Evolutionary conservation across 2,329 filamentous ascomycete species (phyloP), one percentile per base, ranked within the genome.

Genomic region (Nannizziopsis barbatae): DNA sequence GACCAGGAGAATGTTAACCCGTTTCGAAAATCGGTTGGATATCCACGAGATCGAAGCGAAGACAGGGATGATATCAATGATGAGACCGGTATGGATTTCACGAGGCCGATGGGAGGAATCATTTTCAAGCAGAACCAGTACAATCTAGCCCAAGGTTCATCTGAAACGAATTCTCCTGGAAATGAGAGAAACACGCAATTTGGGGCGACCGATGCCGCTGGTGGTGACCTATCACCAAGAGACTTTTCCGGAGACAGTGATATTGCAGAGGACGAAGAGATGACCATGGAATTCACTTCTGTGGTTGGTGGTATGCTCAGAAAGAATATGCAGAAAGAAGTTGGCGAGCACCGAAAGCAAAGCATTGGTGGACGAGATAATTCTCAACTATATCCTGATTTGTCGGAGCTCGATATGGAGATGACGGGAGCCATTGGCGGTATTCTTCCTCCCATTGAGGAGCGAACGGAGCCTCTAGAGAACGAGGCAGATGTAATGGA

Each of bases 51-150:
- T 33, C 47, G 22, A 5, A n/a, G 38, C 11, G 40, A 15, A 0
- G 20, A 31, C 38, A 17, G 27, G 10, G 71, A 71, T 10, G 62
- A 65, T 12, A 69, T 75, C 18, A 75, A 76, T 15, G 76, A 79
- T 54, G 86, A 89, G 35, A 81, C 93, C 74, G 92, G 86, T 17
- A 95, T 96, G 90, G 90, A 96, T 57, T 86, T 95, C 6, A 95
- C 90, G 1, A 80, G 79, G 47, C 86, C 80, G 7, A 73, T 94
- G 46, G 90, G 90, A 7, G 78, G 82, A 2, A 95, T 96, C 47
- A 65, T 95, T 15, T 69, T 74, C 4, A 72, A 66, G 30, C 58
- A 65, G 14, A 45, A 59, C 7, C 55, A 43, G 17, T 15, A 32
- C 61, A 60, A 65, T 59, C 50, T 55, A 22, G 46, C 64, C 66